Evolutionary conservation across 768 basidiomycete genomes (phyloP).

Genomic region (Pleurotus citrinopileatus): DNA sequence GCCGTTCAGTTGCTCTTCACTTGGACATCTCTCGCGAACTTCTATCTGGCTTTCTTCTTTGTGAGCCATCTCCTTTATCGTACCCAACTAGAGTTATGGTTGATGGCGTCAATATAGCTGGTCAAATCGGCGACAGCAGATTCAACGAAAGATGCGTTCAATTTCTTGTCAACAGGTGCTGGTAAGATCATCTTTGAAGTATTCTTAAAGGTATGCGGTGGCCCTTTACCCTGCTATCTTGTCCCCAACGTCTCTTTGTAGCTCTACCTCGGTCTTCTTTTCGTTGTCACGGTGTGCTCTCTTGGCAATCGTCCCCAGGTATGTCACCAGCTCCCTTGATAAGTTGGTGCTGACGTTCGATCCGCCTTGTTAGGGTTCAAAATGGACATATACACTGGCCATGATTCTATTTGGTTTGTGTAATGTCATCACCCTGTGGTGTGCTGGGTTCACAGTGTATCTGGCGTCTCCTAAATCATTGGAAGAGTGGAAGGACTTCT

Average conservation of each 20-base stretch:
- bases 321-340: background rate
- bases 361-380: conserved; percentile 57
- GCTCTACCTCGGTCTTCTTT: conserved; percentile 83
- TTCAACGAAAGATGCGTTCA: conserved; percentile 65
- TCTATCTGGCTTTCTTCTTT: conserved; percentile 94
- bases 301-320: conserved; percentile 87
- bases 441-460: conserved; percentile 89
- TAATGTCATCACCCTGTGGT: conserved; percentile 81
- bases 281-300: conserved; percentile 81
- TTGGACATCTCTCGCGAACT: conserved; percentile 93
- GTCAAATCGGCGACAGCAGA: conserved; percentile 74
- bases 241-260: background rate
- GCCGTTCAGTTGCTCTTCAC: conserved; percentile 86
- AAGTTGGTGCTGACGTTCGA: background rate
- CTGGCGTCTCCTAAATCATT: conserved; percentile 73
- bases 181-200: conserved; percentile 75
- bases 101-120: conserved; percentile 41
- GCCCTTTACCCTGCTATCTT: no score
- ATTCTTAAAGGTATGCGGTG: conserved; percentile 45
- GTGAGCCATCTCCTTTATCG: conserved; percentile 42
- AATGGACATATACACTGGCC: conserved; percentile 77
- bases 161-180: conserved; percentile 70
- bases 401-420: conserved; percentile 79
- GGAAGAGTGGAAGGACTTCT: conserved; percentile 73
- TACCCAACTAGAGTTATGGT: background rate